These are phyloP conservation scores for Penicillium glabrum DNA, from an alignment of 2,329 filamentous ascomycete species.

Conservation along the genomic window DNA sequence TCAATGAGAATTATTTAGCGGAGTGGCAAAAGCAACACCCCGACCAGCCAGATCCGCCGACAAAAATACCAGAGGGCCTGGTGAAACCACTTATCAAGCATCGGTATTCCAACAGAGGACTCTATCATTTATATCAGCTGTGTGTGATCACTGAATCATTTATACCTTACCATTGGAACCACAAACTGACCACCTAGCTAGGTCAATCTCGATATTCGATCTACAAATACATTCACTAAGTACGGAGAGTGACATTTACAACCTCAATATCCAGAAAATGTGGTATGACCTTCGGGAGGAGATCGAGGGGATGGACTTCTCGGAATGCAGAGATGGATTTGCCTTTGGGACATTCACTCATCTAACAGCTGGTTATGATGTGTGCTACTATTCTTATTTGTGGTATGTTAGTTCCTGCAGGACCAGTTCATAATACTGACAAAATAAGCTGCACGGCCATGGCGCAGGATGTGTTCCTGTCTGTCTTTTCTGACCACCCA, in stretches of 20 bases:
- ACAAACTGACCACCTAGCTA: neutral
- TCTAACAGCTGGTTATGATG: neutral
- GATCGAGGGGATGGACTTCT: neutral
- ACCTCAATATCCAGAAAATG: neutral
- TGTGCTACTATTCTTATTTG: neutral
- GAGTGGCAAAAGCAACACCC: neutral
- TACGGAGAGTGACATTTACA: neutral
- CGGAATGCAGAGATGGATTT: neutral
- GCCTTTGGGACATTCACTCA: neutral
- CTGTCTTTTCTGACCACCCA: neutral
- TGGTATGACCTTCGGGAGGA: neutral
- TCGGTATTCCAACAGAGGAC: neutral
- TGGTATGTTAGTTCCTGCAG: neutral
- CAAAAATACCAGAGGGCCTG: neutral
- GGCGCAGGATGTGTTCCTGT: neutral
- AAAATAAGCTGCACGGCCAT: neutral
- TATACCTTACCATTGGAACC: neutral
- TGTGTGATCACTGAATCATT: neutral
- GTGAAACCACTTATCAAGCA: neutral
- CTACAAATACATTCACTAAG: neutral
- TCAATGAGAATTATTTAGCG: neutral
- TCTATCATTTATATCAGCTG: neutral
- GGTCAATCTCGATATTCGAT: neutral
- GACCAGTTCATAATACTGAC: neutral
- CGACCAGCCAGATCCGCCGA: neutral